A percentile compares a stretch with the other conserved stretches of the same genome.
These are phyloP conservation scores for Annulohypoxylon bovei DNA, from an alignment of 495 filamentous ascomycete genomes.

Conservation along the genomic window DNA sequence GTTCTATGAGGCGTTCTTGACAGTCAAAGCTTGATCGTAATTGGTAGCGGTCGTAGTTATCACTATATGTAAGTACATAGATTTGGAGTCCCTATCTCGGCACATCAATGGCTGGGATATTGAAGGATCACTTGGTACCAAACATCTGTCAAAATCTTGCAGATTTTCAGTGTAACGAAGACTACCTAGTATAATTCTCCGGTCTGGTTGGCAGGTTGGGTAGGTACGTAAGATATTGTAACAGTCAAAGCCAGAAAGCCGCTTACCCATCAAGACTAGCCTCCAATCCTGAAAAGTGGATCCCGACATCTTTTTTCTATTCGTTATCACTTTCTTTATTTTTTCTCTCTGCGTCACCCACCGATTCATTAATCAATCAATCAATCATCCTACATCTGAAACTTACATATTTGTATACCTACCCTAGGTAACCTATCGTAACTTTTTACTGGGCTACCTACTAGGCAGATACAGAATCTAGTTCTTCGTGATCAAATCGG, in stretches of 20 bases:
- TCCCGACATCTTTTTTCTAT: neutral
- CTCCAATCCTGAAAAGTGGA: neutral
- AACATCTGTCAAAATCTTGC: conserved; percentile 1
- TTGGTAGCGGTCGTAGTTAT: neutral
- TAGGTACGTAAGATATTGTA: neutral
- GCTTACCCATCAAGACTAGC: neutral
- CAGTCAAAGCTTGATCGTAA: neutral
- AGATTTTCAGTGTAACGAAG: neutral
- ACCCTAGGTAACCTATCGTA: neutral
- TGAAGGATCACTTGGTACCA: no score
- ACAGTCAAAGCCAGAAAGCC: neutral
- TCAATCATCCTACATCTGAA: neutral
- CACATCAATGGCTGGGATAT: neutral
- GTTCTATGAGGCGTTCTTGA: neutral
- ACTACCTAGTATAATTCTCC: neutral
- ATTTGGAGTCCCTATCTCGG: neutral
- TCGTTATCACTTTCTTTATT: conserved; percentile 6
- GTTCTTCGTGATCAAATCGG: conserved; percentile 1
- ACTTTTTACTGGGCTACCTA: neutral
- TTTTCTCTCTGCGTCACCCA: neutral
- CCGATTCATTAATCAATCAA: neutral
- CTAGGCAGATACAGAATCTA: neutral
- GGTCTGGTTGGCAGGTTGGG: neutral
- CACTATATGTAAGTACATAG: neutral
- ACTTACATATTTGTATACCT: neutral